These are phyloP conservation scores for Leccinum sublutescens DNA, from an alignment of 768 basidiomycete genomes.

Conservation along the genomic window DNA sequence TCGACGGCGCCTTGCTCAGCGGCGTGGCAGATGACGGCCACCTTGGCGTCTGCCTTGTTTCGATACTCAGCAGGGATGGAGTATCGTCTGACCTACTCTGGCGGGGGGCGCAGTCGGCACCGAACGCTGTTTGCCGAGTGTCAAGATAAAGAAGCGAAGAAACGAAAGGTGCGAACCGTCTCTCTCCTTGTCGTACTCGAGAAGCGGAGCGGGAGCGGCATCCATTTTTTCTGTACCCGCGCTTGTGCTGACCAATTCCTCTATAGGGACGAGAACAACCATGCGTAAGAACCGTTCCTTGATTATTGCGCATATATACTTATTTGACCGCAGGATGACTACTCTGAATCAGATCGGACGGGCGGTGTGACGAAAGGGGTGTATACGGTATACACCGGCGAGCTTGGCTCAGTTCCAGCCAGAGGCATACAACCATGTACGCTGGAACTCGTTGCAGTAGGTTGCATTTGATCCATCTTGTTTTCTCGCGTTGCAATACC, in stretches of 20 bases:
- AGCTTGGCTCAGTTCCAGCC: slow-evolving; percentile 69
- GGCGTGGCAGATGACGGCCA: slow-evolving; percentile 52
- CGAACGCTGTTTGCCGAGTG: slow-evolving; percentile 44
- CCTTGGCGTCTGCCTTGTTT: slow-evolving; percentile 59
- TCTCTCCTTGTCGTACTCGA: slow-evolving; percentile 43
- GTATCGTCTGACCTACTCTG: slow-evolving; percentile 44
- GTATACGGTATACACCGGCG: slow-evolving; percentile 63
- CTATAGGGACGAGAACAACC: slow-evolving; percentile 75
- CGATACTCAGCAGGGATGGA: slow-evolving; percentile 49
- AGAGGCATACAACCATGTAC: slow-evolving; percentile 61
- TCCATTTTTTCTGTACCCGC: slow-evolving; percentile 27
- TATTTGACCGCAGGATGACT: slow-evolving; percentile 60
- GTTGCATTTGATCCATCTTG: slow-evolving; percentile 20
- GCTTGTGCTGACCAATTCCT: slow-evolving; percentile 14
- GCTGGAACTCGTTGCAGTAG: slow-evolving; percentile 60
- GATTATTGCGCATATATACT: slow-evolving; percentile 43
- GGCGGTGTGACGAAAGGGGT: slow-evolving; percentile 68
- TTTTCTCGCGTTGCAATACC: neutral
- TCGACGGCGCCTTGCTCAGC: slow-evolving; percentile 57
- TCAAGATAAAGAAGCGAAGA: neutral
- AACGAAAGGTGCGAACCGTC: slow-evolving; percentile 43
- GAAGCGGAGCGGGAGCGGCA: slow-evolving; percentile 37
- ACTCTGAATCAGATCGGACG: slow-evolving; percentile 73
- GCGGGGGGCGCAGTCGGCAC: slow-evolving; percentile 38
- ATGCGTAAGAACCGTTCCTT: slow-evolving; percentile 50